phyloP scores from a whole-genome alignment of 331 rosid genomes.

The Stylosanthes scabra region DNA sequence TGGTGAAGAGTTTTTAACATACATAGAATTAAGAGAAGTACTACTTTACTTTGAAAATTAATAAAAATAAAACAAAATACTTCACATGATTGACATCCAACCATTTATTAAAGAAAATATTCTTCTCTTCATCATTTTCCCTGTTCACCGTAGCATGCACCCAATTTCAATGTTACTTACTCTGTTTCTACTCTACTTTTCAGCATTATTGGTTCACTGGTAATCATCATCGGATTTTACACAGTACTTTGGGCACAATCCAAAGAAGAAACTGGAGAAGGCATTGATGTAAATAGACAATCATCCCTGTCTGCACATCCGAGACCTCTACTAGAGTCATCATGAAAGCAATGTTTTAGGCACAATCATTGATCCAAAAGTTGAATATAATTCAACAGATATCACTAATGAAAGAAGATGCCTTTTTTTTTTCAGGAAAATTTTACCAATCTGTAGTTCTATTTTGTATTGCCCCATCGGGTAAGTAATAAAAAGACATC shows the following conservation, averaged over 20 bases:
- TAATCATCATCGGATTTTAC: slow-evolving; percentile 59
- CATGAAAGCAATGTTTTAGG: slow-evolving; percentile 4
- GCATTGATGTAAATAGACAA: slow-evolving; percentile 35
- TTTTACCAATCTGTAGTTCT: background rate
- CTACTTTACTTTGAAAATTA: too few relatives aligned
- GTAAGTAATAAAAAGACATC: slow-evolving; percentile 1
- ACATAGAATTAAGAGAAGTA: too few relatives aligned
- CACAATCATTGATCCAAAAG: background rate
- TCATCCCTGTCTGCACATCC: slow-evolving; percentile 33
- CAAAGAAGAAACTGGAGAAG: slow-evolving; percentile 36
- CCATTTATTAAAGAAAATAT: too few relatives aligned
- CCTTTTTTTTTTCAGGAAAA: background rate
- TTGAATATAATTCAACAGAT: slow-evolving; percentile 3
- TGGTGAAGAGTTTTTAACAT: too few relatives aligned
- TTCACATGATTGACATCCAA: too few relatives aligned
- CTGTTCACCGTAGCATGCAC: too few relatives aligned
- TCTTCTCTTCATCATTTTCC: too few relatives aligned
- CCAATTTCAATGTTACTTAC: background rate
- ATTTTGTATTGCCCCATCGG: slow-evolving; percentile 18
- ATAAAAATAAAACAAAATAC: too few relatives aligned
- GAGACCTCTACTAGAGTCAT: slow-evolving; percentile 49
- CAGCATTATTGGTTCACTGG: slow-evolving; percentile 57
- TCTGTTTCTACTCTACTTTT: slow-evolving; percentile 1
- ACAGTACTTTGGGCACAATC: slow-evolving; percentile 70
- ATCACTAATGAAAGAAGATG: background rate